Conservation (phyloP, 2,329 filamentous ascomycete genomes). For the Diaporthe aspalathi region DNA sequence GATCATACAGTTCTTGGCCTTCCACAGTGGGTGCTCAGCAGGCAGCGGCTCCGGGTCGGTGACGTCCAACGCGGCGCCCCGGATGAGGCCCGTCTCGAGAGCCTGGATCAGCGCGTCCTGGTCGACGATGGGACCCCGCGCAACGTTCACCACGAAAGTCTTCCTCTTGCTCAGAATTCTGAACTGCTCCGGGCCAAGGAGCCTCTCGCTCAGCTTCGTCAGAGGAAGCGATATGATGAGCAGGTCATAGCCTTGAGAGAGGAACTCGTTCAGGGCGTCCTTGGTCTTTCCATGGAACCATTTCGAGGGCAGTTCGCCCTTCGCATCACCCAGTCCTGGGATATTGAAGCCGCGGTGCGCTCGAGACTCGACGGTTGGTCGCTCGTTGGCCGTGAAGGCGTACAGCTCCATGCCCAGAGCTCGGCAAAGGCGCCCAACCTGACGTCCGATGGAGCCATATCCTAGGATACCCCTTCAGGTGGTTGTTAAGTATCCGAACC, state of each 20-base stretch:
- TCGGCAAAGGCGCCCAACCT: conserved; percentile 59
- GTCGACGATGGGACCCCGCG: conserved; percentile 60
- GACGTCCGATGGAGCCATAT: conserved; percentile 57
- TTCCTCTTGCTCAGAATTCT: conserved; percentile 52
- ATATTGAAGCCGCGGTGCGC: conserved; percentile 70
- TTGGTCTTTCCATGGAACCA: conserved; percentile 54
- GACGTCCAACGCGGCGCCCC: conserved; percentile 76
- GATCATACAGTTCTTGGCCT: conserved; percentile 71
- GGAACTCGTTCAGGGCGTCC: conserved; percentile 53
- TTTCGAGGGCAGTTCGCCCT: conserved; percentile 52
- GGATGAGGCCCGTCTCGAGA: conserved; percentile 52
- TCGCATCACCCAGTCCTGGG: conserved; percentile 66
- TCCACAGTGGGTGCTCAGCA: conserved; percentile 73
- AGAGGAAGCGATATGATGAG: conserved; percentile 55
- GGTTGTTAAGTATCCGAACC: no score
- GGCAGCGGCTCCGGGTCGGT: conserved; percentile 79
- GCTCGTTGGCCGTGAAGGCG: conserved; percentile 73
- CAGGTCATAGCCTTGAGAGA: conserved; percentile 56
- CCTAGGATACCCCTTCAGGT: conserved; percentile 51
- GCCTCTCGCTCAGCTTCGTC: conserved; percentile 49
- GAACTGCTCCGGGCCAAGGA: conserved; percentile 59
- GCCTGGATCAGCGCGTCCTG: conserved; percentile 65
- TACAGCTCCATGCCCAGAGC: conserved; percentile 74
- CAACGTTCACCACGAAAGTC: conserved; percentile 74
- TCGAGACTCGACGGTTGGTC: conserved; percentile 67